phyloP scores from a whole-genome alignment of 306 rosid species.

The Potentilla sterilis region DNA sequence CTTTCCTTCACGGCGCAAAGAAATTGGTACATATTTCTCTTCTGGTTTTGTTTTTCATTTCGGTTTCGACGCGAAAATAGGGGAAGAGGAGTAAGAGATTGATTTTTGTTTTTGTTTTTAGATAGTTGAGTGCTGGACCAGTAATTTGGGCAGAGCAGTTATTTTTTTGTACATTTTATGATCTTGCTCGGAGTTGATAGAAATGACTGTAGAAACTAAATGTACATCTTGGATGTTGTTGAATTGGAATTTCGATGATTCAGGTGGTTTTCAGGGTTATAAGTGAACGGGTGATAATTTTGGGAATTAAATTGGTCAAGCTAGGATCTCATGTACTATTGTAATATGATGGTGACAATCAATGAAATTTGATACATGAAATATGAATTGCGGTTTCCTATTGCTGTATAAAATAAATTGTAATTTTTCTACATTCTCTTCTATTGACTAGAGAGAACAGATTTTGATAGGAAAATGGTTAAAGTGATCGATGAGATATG shows the following conservation, averaged over 20 bases:
- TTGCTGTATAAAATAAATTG: neutral
- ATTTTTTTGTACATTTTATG: neutral
- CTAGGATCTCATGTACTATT: neutral
- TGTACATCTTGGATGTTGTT: neutral
- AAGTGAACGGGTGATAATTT: too few relatives aligned
- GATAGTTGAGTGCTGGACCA: neutral
- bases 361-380: neutral
- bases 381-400: too few relatives aligned
- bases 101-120: neutral
- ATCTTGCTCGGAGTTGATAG: neutral
- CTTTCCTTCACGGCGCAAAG: constrained; percentile 62
- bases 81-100: neutral
- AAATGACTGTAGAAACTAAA: neutral
- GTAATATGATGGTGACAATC: neutral
- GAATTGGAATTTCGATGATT: neutral
- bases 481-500: neutral
- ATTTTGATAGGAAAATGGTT: neutral
- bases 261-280: too few relatives aligned
- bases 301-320: neutral
- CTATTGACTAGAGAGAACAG: neutral
- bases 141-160: too few relatives aligned
- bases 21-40: constrained; percentile 48
- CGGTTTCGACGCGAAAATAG: neutral
- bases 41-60: neutral
- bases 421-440: neutral